phyloP scores from a whole-genome alignment of 1,284 basidiomycete species.

The Naganishia cerealis region DNA sequence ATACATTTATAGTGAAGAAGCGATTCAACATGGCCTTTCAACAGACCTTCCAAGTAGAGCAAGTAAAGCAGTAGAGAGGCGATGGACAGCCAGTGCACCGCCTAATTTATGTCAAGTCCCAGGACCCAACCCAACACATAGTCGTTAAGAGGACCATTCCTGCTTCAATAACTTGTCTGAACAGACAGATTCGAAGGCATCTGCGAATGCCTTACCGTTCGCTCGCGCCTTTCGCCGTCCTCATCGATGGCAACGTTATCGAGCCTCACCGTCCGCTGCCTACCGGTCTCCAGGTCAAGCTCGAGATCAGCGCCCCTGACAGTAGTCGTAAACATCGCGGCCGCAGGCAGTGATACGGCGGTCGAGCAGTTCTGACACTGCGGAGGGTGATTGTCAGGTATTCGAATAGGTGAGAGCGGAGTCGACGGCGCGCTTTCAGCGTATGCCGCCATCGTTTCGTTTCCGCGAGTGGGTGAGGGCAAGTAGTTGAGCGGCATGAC shows the following conservation, averaged over 20 bases:
- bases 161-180: neutral
- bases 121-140: too few species aligned
- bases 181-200: constrained; percentile 17
- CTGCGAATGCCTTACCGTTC: constrained; percentile 22
- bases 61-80: too few species aligned
- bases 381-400: neutral
- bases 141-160: neutral
- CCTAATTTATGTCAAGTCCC: too few species aligned
- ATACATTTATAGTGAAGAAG: too few species aligned
- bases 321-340: constrained; percentile 2
- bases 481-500: constrained; percentile 19
- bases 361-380: neutral
- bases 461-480: neutral
- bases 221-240: constrained; percentile 15
- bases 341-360: neutral
- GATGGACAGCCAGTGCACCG: too few species aligned
- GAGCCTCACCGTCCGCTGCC: constrained; percentile 16
- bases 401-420: neutral
- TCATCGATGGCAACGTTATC: constrained; percentile 25
- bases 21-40: too few species aligned
- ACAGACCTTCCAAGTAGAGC: too few species aligned
- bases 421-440: constrained; percentile 12
- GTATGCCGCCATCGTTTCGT: neutral
- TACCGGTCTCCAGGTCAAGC: constrained; percentile 14
- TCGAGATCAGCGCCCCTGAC: constrained; percentile 1